Conservation (phyloP, 1,284 basidiomycete genomes). For the Rhodofomes roseus region DNA sequence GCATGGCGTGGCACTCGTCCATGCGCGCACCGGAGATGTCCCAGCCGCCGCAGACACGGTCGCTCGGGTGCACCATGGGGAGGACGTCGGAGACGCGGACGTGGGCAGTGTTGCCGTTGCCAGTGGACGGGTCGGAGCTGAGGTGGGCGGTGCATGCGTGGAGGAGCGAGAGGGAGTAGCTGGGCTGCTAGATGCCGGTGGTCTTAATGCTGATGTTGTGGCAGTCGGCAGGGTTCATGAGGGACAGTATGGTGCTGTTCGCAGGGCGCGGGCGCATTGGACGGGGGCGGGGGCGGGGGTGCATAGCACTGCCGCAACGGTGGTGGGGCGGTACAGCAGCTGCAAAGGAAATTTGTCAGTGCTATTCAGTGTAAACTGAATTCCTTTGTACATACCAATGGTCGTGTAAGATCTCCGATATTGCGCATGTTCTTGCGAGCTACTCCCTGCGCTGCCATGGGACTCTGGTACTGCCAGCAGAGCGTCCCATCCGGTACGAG, state of each 20-base stretch:
- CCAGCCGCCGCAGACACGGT: conserved; percentile 97
- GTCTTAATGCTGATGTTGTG: conserved; percentile 96
- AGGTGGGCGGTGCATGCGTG: conserved; percentile 94
- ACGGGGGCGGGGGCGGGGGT: too few relatives aligned
- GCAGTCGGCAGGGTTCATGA: conserved; percentile 94
- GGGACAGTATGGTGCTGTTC: conserved; percentile 94
- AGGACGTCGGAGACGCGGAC: conserved; percentile 92
- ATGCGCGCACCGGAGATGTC: conserved; percentile 87
- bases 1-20: conserved; percentile 90
- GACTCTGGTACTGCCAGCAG: too few relatives aligned
- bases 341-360: too few relatives aligned
- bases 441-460: too few relatives aligned
- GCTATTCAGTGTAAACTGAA: too few relatives aligned
- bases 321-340: too few relatives aligned
- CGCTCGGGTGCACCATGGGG: conserved; percentile 98
- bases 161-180: conserved; percentile 93
- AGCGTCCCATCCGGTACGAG: too few relatives aligned
- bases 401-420: too few relatives aligned
- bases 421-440: too few relatives aligned
- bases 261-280: too few relatives aligned
- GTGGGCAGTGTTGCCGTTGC: conserved; percentile 92
- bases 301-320: too few relatives aligned
- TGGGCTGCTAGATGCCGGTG: conserved; percentile 88
- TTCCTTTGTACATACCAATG: too few relatives aligned
- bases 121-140: conserved; percentile 78